Evolutionary conservation across 2,329 filamentous ascomycete genomes (phyloP), one percentile per base, ranked within the genome.

Genomic region (Cryphonectria japonica): DNA sequence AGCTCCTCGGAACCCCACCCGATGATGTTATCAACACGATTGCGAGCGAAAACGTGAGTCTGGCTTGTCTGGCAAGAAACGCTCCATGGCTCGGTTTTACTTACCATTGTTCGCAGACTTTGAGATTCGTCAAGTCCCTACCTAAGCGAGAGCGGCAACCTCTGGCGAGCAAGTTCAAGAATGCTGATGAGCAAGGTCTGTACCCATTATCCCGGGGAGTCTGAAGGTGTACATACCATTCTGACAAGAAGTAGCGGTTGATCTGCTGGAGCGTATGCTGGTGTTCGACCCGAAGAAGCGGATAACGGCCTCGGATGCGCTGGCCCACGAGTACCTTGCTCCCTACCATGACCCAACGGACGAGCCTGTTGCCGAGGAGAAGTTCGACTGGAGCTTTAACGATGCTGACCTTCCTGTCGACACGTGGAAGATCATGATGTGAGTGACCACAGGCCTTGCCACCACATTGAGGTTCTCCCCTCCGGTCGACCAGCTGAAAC

Each of bases 381-480:
- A 97, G 84, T 99, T 99, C 78, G 96, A 99, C 81, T 99, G 96
- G 96, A 98, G 95, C 68, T 99, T 99, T 84, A 98, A 98, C 81
- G 96, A 99, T 77, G 96, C 95, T 64, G 96, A 99, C 79, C 85
- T 99, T 70, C 95, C 96, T 0, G 95, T 98, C 66, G 96, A 99
- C 80, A 97, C 95, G n/a, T 99, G 96, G 96, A 99, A 99, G 86
- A 98, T 99, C 80, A 99, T 98, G 96, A 99, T 99, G 96, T 97
- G 87, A 79, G 92, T 81, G 16, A n/a, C 43, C 11, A 32, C 2
- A 61, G 8, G 5, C 29, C 26, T 16, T 16, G 14, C n/a, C 26
- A 22, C 13, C 7, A 16, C 41, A 16, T 29, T n/a, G 1, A 19
- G 46, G 39, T 26, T n/a, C 13, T 32, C 26, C n/a, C 16, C 37